Evolutionary conservation across 257 asterid species (phyloP).

Genomic region (Haberlea rhodopensis): DNA sequence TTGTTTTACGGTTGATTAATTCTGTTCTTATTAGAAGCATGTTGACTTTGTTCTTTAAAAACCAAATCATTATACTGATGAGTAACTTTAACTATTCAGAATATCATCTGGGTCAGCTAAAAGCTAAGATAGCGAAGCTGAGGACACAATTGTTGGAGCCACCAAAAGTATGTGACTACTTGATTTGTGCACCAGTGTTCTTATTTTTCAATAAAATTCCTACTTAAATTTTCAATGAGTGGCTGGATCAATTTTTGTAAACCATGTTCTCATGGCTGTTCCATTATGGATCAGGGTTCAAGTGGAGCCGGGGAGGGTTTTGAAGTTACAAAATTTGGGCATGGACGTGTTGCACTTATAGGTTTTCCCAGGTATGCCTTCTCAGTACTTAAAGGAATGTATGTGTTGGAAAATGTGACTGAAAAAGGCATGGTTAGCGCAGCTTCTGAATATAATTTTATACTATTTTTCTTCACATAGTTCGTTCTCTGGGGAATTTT

Average conservation of each 20-base stretch:
- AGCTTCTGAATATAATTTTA: conserved; percentile 2
- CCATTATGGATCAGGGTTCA: conserved; percentile 65
- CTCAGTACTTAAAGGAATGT: conserved; percentile 19
- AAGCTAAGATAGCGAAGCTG: conserved; percentile 98
- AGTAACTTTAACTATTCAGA: conserved; percentile 43
- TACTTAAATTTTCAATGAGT: background rate
- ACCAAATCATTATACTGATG: conserved; percentile 7
- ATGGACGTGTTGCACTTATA: conserved; percentile 93
- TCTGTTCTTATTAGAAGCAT: background rate
- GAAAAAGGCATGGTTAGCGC: background rate
- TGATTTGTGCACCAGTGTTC: background rate
- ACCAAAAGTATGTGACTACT: conserved; percentile 66
- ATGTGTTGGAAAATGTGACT: background rate
- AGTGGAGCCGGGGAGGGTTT: conserved; percentile 99
- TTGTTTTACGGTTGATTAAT: no score
- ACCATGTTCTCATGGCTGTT: conserved; percentile 22
- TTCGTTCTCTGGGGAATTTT: conserved; percentile 6
- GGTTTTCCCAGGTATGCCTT: conserved; percentile 93
- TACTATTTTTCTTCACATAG: background rate
- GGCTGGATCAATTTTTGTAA: background rate
- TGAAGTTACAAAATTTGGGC: conserved; percentile 96
- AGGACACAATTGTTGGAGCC: conserved; percentile 99
- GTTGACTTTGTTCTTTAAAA: background rate
- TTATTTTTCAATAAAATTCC: background rate
- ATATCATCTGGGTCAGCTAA: conserved; percentile 98